Conservation (phyloP, 345 rosid genomes). For the Aurinia saxatilis region DNA sequence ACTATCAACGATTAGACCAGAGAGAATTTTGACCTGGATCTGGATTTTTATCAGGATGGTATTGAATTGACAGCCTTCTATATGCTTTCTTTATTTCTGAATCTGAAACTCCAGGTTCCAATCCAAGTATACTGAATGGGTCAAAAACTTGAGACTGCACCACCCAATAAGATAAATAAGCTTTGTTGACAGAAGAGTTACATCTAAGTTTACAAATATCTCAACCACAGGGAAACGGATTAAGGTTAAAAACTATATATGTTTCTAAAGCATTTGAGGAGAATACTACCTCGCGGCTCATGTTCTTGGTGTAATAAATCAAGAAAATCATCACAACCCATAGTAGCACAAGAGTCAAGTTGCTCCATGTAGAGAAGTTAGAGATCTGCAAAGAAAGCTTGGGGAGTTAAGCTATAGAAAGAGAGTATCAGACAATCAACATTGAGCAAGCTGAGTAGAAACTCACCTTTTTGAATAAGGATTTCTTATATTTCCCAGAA, state of each 20-base stretch:
- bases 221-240: not conserved
- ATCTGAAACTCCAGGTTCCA: slow-evolving; percentile 70
- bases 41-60: slow-evolving; percentile 99
- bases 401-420: not conserved
- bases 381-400: slow-evolving; percentile 56
- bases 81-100: slow-evolving; percentile 88
- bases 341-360: slow-evolving; percentile 73
- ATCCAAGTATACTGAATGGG: slow-evolving; percentile 74
- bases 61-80: slow-evolving; percentile 78
- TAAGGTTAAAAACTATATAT: not conserved
- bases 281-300: slow-evolving; percentile 72
- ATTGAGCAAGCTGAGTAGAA: not conserved
- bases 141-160: slow-evolving; percentile 81
- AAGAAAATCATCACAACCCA: slow-evolving; percentile 88
- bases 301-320: slow-evolving; percentile 75
- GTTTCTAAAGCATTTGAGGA: not conserved
- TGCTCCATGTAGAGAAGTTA: slow-evolving; percentile 87
- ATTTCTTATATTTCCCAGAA: slow-evolving; percentile 81
- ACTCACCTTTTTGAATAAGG: slow-evolving; percentile 71
- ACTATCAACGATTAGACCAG: slow-evolving; percentile 12
- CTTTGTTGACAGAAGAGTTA: slow-evolving; percentile 3
- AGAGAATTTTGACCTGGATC: slow-evolving; percentile 78
- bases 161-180: slow-evolving; percentile 8
- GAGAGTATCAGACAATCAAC: not conserved
- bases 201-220: not conserved